Evolutionary conservation across 495 filamentous ascomycete genomes (phyloP), one percentile per base, ranked within the genome.

Genomic region (Pseudoneurospora amorphoporcata): DNA sequence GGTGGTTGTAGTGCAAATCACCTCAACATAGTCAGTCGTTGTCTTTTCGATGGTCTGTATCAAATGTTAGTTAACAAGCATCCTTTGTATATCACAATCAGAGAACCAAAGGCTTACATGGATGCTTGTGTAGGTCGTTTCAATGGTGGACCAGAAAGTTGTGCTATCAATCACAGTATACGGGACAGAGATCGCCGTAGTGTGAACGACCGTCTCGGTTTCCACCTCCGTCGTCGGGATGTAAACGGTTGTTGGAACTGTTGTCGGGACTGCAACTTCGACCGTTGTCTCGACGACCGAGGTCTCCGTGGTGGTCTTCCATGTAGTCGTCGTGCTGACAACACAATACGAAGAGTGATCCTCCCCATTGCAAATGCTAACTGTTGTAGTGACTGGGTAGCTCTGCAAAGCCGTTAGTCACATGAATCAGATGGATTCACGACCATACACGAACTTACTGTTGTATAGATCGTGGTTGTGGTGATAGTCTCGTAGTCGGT

Each of bases 251-350:
- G 75, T 76, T 47, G 73, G 70, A n/a, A 74, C 68, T 29, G 69
- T 73, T 4, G 43, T 68, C 19, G 53, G 53, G 29, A 65, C 53
- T 65, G 29, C 23, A 6, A 65, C 32, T 37, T 35, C 12, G 29
- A 65, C 53, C 29, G 40, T 73, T 39, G 75, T 71, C 45, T 70
- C 68, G 10, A 47, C 73, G 3, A 70, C 72, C 10, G 68, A 76
- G 5, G 74, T 76, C 58, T 42, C 75, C 4, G 75, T 80, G 3
- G 71, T 74, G 37, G 76, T 77, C 29, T 69, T 29, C 75, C 74
- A 79, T 69, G 75, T 68, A 8, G 78, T 81, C 4, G 72, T 76
- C 17, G 77, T 76, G 68, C 43, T 73, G 17, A 76, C 72, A n/a
- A 73, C 72, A 71, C 77, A 79, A 3, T 40, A 16, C 23, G 68